Evolutionary conservation across 2,329 filamentous ascomycete species (phyloP).

Genomic region (Hypomyces perniciosus): DNA sequence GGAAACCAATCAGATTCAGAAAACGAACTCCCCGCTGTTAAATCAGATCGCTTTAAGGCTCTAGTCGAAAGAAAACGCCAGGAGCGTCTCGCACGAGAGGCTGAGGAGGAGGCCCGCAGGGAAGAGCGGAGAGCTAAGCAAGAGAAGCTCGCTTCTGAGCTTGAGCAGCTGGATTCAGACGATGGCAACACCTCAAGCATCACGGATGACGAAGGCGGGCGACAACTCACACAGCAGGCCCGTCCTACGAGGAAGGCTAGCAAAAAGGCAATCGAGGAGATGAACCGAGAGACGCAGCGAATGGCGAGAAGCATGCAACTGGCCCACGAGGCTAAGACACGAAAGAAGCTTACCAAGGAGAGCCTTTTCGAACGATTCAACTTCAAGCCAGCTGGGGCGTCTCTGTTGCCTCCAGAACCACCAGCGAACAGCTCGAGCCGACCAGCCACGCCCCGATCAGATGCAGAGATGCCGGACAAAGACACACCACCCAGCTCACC

Average conservation of each 20-base stretch:
- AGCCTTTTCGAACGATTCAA: conserved; percentile 82
- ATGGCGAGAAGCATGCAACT: conserved; percentile 87
- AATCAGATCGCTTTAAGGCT: conserved; percentile 60
- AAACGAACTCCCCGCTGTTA: conserved; percentile 39
- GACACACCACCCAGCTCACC: conserved; percentile 71
- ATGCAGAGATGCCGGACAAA: conserved; percentile 44
- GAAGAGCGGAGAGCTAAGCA: conserved; percentile 36
- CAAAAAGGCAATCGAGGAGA: conserved; percentile 91
- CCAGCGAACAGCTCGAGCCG: conserved; percentile 51
- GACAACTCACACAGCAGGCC: conserved; percentile 60
- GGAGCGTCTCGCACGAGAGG: conserved; percentile 63
- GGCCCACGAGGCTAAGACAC: conserved; percentile 80
- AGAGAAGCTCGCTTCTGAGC: conserved; percentile 28
- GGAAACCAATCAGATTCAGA: conserved; percentile 37
- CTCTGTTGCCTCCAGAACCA: conserved; percentile 22
- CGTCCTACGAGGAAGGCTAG: conserved; percentile 78
- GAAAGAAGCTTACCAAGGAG: conserved; percentile 81
- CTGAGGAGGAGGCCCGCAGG: conserved; percentile 45
- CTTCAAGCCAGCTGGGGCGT: conserved; percentile 46
- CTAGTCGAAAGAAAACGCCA: conserved; percentile 68
- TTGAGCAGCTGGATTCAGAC: conserved; percentile 30
- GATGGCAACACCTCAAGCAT: conserved; percentile 45
- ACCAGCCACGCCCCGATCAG: conserved; percentile 45
- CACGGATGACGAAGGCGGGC: conserved; percentile 57
- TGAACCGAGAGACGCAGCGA: conserved; percentile 90